Evolutionary conservation across 192 early-diverging fungal species (phyloP).

Genomic region (Backusella westeae): DNA sequence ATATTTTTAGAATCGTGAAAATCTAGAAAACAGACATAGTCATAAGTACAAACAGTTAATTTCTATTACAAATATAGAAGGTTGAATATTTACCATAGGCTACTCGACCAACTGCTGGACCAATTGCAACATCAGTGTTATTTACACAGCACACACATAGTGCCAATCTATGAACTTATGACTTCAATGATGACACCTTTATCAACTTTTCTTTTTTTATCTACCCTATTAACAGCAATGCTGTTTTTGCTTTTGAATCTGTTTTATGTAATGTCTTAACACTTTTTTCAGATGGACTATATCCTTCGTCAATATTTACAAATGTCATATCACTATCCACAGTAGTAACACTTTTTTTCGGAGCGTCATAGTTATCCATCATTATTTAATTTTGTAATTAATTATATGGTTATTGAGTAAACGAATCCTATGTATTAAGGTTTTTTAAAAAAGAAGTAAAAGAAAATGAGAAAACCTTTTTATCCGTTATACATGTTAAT

Average conservation of each 20-base stretch:
- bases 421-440: not conserved
- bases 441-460: not conserved
- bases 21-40: not conserved
- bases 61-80: not conserved
- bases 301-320: not conserved
- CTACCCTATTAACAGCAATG: not conserved
- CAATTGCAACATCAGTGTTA: not conserved
- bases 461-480: not conserved
- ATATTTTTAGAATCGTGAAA: slow-evolving; percentile 4
- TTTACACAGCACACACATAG: not conserved
- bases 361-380: not conserved
- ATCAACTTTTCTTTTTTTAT: not conserved
- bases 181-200: not conserved
- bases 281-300: not conserved
- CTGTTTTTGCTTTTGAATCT: not conserved
- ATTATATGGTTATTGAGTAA: not conserved
- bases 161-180: not conserved
- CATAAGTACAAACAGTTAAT: not conserved
- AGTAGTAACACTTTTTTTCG: not conserved
- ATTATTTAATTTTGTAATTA: not conserved
- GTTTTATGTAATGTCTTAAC: not conserved
- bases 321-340: not conserved
- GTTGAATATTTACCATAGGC: not conserved
- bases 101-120: not conserved
- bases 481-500: not conserved